Percentiles rank a stretch among this genome's conserved stretches.
Evolutionary conservation across 2,329 filamentous ascomycete genomes (phyloP).

Genomic region (Fusarium subtropicale): DNA sequence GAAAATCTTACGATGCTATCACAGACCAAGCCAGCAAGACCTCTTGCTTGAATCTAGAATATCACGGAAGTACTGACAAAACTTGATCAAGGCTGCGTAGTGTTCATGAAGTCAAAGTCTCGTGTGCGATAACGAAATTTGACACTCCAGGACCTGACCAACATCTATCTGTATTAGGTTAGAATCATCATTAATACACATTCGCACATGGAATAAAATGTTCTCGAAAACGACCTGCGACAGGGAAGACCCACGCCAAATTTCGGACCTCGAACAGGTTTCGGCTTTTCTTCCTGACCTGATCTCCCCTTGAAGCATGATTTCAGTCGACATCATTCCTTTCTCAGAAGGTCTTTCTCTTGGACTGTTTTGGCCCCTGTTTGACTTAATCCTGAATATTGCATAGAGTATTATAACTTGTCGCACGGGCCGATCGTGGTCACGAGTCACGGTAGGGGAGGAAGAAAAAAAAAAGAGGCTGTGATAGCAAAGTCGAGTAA

Average conservation of each 20-base stretch:
- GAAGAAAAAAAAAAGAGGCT: not conserved
- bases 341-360: constrained; percentile 37
- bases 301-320: constrained; percentile 25
- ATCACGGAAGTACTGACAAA: not conserved
- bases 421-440: constrained; percentile 37
- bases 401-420: constrained; percentile 1
- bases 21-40: not conserved
- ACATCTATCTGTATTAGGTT: not conserved
- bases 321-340: constrained; percentile 34
- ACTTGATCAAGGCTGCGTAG: too few relatives aligned
- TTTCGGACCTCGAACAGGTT: constrained; percentile 42
- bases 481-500: constrained; percentile 3
- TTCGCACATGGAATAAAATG: constrained; percentile 22
- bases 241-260: constrained; percentile 35
- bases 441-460: constrained; percentile 17
- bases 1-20: constrained; percentile 6
- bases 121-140: not conserved
- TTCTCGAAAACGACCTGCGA: constrained; percentile 21
- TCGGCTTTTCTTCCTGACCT: constrained; percentile 40
- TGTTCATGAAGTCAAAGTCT: not conserved
- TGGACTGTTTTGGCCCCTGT: constrained; percentile 15
- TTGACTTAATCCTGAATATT: constrained; percentile 19
- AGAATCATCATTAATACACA: not conserved
- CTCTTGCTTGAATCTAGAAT: too few relatives aligned
- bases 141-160: not conserved